Base-by-base conservation (phyloP, 805 yeast genomes). In the Deakozyma indianensis region DNA sequence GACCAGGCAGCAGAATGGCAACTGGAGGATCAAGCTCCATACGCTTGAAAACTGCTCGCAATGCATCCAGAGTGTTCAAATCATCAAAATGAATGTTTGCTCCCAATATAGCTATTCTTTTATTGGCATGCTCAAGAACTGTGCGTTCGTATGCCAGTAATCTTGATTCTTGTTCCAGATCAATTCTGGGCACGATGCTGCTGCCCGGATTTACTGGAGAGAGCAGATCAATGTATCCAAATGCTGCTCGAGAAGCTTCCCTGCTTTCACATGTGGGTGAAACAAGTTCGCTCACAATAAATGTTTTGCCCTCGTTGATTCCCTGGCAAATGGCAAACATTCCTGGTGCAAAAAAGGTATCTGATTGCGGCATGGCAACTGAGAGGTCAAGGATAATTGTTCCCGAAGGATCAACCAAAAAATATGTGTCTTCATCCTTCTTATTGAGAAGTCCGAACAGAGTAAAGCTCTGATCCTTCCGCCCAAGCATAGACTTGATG, bases 201-300 rank as follows among this genome's bases (percentile, higher is more conserved):
- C 38, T 32, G 38, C 18, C 38, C 5, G 38, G 38, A 32, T 32
- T 32, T n/a, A 32, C 18, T n/a, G 38, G 38, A 32, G 38, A 32
- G 5, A 32, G 38, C 18, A 87, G 80, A 60, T 92, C 97, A 22
- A 84, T 54, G 52, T 81, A 73, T 1, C 95, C 97, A 48, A 78
- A 78, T 1, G 80, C 79, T 22, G 82, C 88, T 46, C 78, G 56
- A 1, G 94, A 70, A 0, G 57, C 61, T 5, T 71, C 78, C 48
- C 96, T 69, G 50, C 74, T 68, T 58, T 92, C 99, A 2, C 86
- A 80, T 0, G 92, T 87, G 2, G 98, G 97, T 48, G 86, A 95
- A 2, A 83, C 81, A 43, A 92, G 70, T 3, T 81, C 73, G 23
- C 82, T 71, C 1, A 82, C 94, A 51, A 80, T 77, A 57, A 92